These are phyloP conservation scores for Panus rudis DNA, from an alignment of 768 basidiomycete genomes.

Conservation along the genomic window DNA sequence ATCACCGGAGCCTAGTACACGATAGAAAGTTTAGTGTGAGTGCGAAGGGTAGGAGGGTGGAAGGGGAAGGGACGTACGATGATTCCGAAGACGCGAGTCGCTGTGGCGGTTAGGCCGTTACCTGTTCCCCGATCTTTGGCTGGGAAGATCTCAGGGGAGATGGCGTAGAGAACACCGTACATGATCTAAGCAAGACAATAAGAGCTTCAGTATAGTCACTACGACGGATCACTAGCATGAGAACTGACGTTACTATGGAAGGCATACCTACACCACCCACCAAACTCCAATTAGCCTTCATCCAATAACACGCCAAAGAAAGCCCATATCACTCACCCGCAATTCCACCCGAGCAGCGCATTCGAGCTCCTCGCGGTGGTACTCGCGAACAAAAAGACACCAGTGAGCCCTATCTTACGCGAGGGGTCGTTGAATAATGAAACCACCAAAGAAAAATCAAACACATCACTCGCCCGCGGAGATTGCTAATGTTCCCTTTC, in stretches of 20 bases:
- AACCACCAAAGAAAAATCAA: constrained; percentile 10
- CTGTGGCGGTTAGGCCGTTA: constrained; percentile 55
- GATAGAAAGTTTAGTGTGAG: neutral
- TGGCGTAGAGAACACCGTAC: constrained; percentile 69
- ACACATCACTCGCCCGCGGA: constrained; percentile 53
- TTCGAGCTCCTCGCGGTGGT: constrained; percentile 69
- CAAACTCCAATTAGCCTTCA: no score
- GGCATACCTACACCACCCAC: constrained; percentile 46
- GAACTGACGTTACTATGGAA: constrained; percentile 50
- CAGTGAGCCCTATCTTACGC: constrained; percentile 58
- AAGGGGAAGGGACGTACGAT: constrained; percentile 36
- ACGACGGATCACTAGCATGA: neutral
- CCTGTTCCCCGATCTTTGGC: constrained; percentile 71
- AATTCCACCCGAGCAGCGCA: constrained; percentile 74
- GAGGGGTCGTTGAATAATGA: constrained; percentile 38
- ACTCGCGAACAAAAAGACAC: constrained; percentile 64
- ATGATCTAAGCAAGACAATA: constrained; percentile 39
- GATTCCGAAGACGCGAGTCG: constrained; percentile 60
- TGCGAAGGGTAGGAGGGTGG: neutral
- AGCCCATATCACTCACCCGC: constrained; percentile 28
- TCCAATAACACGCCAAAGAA: neutral
- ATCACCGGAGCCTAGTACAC: constrained; percentile 72
- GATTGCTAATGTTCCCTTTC: constrained; percentile 59
- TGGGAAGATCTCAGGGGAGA: constrained; percentile 65
- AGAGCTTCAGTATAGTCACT: constrained; percentile 3